These are phyloP conservation scores for Pseudogymnoascus sp. DNA, from an alignment of 2,329 filamentous ascomycete genomes.

Conservation along the genomic window DNA sequence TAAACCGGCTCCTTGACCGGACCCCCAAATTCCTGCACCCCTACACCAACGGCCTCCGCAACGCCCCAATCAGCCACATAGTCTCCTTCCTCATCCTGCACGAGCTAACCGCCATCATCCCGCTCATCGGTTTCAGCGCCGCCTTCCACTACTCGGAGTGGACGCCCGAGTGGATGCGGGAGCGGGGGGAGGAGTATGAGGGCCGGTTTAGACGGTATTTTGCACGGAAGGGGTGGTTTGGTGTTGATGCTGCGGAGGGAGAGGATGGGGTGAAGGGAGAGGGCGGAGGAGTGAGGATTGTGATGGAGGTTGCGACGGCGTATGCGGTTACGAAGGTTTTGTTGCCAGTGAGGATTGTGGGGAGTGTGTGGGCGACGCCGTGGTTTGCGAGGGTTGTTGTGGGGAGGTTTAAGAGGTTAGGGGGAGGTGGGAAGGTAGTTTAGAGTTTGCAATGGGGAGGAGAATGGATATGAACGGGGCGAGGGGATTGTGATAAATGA, in stretches of 20 bases:
- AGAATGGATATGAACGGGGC: background rate
- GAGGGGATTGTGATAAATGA: background rate
- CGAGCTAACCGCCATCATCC: constrained; percentile 80
- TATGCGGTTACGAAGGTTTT: constrained; percentile 86
- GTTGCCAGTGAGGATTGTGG: constrained; percentile 65
- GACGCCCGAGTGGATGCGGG: constrained; percentile 44
- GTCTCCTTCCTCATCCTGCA: constrained; percentile 83
- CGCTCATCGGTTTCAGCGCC: constrained; percentile 64
- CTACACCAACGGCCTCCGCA: constrained; percentile 61
- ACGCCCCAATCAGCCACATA: constrained; percentile 74
- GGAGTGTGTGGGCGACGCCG: constrained; percentile 82
- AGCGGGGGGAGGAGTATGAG: constrained; percentile 46
- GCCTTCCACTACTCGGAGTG: constrained; percentile 74
- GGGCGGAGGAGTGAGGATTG: constrained; percentile 36
- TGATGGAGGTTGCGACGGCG: constrained; percentile 70
- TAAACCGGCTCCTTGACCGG: constrained; percentile 17
- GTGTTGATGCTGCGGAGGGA: constrained; percentile 38
- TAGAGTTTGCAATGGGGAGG: background rate
- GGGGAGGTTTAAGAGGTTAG: constrained; percentile 34
- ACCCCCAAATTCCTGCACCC: constrained; percentile 56
- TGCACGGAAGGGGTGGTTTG: constrained; percentile 72
- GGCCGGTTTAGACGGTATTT: constrained; percentile 71
- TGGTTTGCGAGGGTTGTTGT: constrained; percentile 73
- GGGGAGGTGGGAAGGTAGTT: background rate
- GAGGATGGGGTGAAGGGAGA: constrained; percentile 26